phyloP scores from a whole-genome alignment of 192 early-diverging fungal species.

The Gonapodya sp. region DNA sequence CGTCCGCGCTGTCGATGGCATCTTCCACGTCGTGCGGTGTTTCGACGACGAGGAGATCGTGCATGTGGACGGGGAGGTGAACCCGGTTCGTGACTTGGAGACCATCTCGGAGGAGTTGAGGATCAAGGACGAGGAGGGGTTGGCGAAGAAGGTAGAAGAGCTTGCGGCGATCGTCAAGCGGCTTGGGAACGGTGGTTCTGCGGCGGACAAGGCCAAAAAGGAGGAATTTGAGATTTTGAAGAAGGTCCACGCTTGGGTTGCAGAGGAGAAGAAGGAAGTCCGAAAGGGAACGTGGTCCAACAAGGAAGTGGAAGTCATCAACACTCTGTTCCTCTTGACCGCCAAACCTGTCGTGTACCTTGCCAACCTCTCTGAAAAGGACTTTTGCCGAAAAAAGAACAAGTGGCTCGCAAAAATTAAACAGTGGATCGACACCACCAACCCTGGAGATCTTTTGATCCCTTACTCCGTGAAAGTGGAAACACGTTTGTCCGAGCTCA shows the following conservation, averaged over 20 bases:
- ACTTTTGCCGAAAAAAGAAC: conserved; percentile 91
- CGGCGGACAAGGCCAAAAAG: conserved; percentile 80
- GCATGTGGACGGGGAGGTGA: conserved; percentile 80
- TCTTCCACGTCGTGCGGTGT: conserved; percentile 76
- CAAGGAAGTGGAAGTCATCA: conserved; percentile 89
- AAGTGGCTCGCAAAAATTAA: conserved; percentile 86
- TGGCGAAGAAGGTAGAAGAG: conserved; percentile 63
- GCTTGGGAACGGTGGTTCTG: conserved; percentile 66
- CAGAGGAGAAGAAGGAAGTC: conserved; percentile 71
- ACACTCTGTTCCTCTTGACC: conserved; percentile 72
- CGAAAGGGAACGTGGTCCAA: conserved; percentile 82
- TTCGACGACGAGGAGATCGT: conserved; percentile 92
- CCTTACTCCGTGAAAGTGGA: conserved; percentile 85
- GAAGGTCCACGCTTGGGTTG: conserved; percentile 71
- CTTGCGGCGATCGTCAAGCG: conserved; percentile 57
- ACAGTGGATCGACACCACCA: conserved; percentile 83
- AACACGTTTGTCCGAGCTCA: conserved; percentile 39
- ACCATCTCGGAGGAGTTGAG: conserved; percentile 94
- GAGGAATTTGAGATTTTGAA: conserved; percentile 69
- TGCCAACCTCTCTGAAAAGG: conserved; percentile 79
- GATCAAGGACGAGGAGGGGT: conserved; percentile 81
- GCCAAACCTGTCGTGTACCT: conserved; percentile 91
- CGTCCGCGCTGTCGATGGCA: conserved; percentile 74
- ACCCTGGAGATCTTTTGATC: conserved; percentile 50
- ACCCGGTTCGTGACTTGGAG: conserved; percentile 86